Conservation (phyloP, 2,329 filamentous ascomycete species). For the Neocucurbitaria cava region DNA sequence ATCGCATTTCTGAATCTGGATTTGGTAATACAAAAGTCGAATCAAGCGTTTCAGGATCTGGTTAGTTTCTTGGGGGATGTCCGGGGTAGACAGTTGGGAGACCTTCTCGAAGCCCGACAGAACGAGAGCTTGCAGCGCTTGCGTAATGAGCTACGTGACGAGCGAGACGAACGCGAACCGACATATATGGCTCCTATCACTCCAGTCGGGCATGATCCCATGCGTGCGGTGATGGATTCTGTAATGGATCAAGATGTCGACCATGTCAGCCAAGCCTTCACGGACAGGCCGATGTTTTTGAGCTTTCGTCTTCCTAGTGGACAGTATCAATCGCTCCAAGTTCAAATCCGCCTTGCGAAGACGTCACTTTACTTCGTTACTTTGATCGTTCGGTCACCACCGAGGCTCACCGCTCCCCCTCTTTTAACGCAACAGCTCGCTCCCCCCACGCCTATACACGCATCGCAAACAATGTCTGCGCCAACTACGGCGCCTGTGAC, state of each 20-base stretch:
- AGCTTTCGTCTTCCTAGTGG: slow-evolving; percentile 46
- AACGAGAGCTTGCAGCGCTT: slow-evolving; percentile 53
- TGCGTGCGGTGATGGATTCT: slow-evolving; percentile 49
- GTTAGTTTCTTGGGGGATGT: slow-evolving; percentile 49
- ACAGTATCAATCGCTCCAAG: slow-evolving; percentile 44
- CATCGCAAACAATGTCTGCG: slow-evolving; percentile 38
- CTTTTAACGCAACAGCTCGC: slow-evolving; percentile 44
- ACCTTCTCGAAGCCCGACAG: slow-evolving; percentile 53
- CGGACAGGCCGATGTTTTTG: slow-evolving; percentile 50
- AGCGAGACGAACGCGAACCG: slow-evolving; percentile 57
- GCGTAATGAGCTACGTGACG: slow-evolving; percentile 54
- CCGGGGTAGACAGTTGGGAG: slow-evolving; percentile 49
- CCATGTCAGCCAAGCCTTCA: slow-evolving; percentile 52
- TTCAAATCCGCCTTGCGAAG: slow-evolving; percentile 50
- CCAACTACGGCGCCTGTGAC: slow-evolving; percentile 31
- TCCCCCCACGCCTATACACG: slow-evolving; percentile 36
- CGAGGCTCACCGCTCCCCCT: slow-evolving; percentile 33
- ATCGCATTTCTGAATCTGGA: slow-evolving; percentile 57
- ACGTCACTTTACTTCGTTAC: slow-evolving; percentile 56
- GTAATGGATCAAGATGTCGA: slow-evolving; percentile 54
- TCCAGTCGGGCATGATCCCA: slow-evolving; percentile 51
- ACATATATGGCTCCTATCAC: slow-evolving; percentile 59
- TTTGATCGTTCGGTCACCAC: slow-evolving; percentile 45
- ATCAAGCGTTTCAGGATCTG: slow-evolving; percentile 53
- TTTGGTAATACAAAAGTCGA: slow-evolving; percentile 55